Evolutionary conservation across 139 green algal species (phyloP).

Genomic region (Prasinococcaceae sp.): DNA sequence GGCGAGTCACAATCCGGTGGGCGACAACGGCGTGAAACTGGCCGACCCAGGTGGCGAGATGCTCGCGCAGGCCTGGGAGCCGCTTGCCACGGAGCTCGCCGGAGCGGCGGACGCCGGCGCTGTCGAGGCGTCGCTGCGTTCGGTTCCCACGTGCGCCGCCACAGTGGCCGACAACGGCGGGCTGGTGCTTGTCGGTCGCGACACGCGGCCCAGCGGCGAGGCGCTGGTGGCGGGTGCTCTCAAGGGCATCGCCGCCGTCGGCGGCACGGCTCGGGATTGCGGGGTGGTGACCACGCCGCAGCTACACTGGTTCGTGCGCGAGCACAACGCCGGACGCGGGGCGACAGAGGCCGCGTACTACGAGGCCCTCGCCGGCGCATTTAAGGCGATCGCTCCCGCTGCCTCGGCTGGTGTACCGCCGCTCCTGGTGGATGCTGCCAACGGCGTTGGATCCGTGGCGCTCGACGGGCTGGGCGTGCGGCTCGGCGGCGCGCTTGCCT

Average conservation of each 20-base stretch:
- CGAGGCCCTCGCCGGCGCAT: slow-evolving; percentile 33
- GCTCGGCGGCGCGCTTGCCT: slow-evolving; percentile 29
- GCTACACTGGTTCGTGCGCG: slow-evolving; percentile 66
- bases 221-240: slow-evolving; percentile 37
- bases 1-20: slow-evolving; percentile 82
- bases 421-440: slow-evolving; percentile 79
- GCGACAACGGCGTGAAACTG: slow-evolving; percentile 94
- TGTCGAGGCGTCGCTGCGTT: slow-evolving; percentile 24
- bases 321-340: slow-evolving; percentile 19
- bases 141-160: slow-evolving; percentile 3
- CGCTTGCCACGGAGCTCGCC: slow-evolving; percentile 53
- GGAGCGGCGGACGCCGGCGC: slow-evolving; percentile 26
- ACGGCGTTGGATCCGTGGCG: slow-evolving; percentile 74
- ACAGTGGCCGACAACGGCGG: slow-evolving; percentile 36
- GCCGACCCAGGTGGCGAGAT: slow-evolving; percentile 29
- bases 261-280: slow-evolving; percentile 18
- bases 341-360: slow-evolving; percentile 37
- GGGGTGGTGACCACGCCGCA: slow-evolving; percentile 83
- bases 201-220: slow-evolving; percentile 36
- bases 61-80: slow-evolving; percentile 40
- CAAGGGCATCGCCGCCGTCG: slow-evolving; percentile 4
- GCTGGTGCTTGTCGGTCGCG: slow-evolving; percentile 16
- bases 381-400: slow-evolving; percentile 7
- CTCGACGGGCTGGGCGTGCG: slow-evolving; percentile 27
- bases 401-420: neutral